Base-by-base conservation (phyloP, 345 rosid genomes). In the Murraya paniculata region DNA sequence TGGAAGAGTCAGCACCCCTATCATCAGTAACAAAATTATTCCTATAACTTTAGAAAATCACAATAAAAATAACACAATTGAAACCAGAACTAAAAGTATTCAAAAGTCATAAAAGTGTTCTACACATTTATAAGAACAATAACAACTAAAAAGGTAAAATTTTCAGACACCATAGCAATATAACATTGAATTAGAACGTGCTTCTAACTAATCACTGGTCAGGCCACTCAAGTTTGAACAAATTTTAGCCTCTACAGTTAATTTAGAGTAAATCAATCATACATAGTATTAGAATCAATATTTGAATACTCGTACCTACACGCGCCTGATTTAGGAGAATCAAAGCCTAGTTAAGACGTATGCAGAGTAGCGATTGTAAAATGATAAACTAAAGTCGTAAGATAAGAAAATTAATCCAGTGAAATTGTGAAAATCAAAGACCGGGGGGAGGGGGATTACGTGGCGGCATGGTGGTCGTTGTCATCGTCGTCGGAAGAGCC, bases 401-500 rank as follows among this genome's bases (percentile, higher is more conserved):
- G 21, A n/a, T 2, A 28, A 53, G 50, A 13, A 3, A 45, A 45
- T 45, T 9, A 16, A 57, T 22, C 13, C 9, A 72, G 70, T 41
- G 36, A 45, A 65, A 77, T 58, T 6, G 41, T 35, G 24, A 11
- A 76, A 48, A 22, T 28, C 69, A 53, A 53, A 53, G 57, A 11
- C 0, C 50, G 5, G 0, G 50, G 18, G 18, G 18, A 0, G 38
- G 71, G 9, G 45, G 6, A 38, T 31, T 89, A 91, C 88, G 72
- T 76, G 71, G 80, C 80, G 35, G 50, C 74, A 9, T 61, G 86
- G 9, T 86, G 89, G 41, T 84, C 95, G 11, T 87, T 89, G 38
- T 84, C 93, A 38, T 90, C 90, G 38, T 84, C 93, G 41, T 90
- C 94, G 79, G 92, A 89, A 0, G 88, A 83, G 75, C 80, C 89